Base-by-base conservation (phyloP, 495 filamentous ascomycete genomes). In the Neurospora intermedia region DNA sequence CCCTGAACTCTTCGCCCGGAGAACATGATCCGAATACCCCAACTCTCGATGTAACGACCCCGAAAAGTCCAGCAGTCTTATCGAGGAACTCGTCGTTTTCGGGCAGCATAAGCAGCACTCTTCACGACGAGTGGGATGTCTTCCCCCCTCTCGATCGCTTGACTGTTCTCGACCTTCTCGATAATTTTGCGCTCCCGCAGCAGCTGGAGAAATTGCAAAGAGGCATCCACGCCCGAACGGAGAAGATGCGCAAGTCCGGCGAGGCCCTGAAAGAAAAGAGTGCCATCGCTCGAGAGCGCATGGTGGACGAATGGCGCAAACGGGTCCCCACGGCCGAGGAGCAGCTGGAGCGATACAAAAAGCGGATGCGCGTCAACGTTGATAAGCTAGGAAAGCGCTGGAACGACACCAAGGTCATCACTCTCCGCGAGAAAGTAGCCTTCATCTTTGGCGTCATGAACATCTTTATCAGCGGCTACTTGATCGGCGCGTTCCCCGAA, bases 361-460 rank as follows among this genome's bases (percentile, higher is more conserved):
- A 90, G 78, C 91, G 93, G 35, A 96, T 98, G 92, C 90, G 90
- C 73, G 83, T 88, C 40, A 92, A 89, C 43, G 93, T 99, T n/a
- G 96, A 98, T 73, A 90, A 93, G 74, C 84, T 99, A 27, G 90
- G 91, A 46, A 89, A 87, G 69, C 89, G 89, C 78, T 99, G 96
- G 96, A 94, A 91, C 80, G 91, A 96, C 80, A 91, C 92, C 43
- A 93, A 92, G 75, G 89, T 88, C 73, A 93, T 98, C 74, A 97
- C 94, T 1, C 80, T 92, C 42, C 90, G 94, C 54, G 96, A 99
- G 86, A 99, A 99, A 85, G 83, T 94, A 31, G 94, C 96, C 15
- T 99, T 99, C 83, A 97, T 99, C 72, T 92, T 91, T 59, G 96
- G 93, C 77, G 94, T 98, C 69, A 89, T 97, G 81, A 99, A 98